Evolutionary conservation across 441 rosid species (phyloP), one percentile per base, ranked within the genome.

Genomic region (Erodium moschatum): DNA sequence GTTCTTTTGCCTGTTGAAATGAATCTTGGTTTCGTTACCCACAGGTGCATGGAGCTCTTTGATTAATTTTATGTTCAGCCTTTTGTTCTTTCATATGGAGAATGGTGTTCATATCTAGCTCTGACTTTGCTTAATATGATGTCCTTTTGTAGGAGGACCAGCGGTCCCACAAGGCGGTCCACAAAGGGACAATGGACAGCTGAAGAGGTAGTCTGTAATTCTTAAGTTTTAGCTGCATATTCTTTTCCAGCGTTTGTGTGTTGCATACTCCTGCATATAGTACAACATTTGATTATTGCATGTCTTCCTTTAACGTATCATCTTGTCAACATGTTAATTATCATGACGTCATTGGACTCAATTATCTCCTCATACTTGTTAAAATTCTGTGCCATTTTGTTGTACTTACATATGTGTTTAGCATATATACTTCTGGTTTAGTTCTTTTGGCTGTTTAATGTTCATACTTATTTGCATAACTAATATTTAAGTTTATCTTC

Each of bases 121-220:
- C 24, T 56, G 20, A 56, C 24, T 56, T 56, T 16, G 27, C 24
- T 16, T 9, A 42, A 52, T 31, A 58, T 69, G 61, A 11, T 69
- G 31, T 16, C 64, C 61, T 65, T 74, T 81, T 5, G 52, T 73
- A 94, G 98, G 86, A 86, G 97, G 79, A 91, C 96, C 24, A 89
- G 87, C 80, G 98, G 97, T 74, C 98, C 98, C 52, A 79, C 98
- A 70, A 88, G 98, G 76, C 96, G 98, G 71, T 94, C 98, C 18
- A 89, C 98, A 46, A 92, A 89, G 80, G 98, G 98, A 70, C 97
- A 91, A 73, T 94, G 98, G 98, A 94, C 97, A 70, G 85, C 98
- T 48, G 98, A 91, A 75, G 98, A 94, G 96, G 98, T 94, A 70
- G 67, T 50, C 18, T 56, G 24, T 56, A 56, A 56, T 56, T 56